Percentiles rank a stretch among this genome's conserved stretches.
Conservation (phyloP, 176 grass and related monocot species). For the Calamus simplicifolius region DNA sequence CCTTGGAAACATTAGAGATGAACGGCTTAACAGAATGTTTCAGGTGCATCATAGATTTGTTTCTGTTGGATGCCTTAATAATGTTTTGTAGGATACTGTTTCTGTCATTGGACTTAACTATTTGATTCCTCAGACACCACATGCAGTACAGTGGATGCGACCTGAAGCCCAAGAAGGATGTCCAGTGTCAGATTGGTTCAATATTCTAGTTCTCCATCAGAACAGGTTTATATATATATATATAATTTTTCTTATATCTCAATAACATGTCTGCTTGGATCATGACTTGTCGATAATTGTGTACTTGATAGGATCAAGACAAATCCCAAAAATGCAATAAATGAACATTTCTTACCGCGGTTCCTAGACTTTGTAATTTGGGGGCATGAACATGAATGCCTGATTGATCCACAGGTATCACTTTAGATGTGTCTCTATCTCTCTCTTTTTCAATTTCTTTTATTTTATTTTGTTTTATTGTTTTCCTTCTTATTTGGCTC, state of each 20-base stretch:
- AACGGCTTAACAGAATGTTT: constrained; percentile 65
- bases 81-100: constrained; percentile 1
- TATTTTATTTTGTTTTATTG: background rate
- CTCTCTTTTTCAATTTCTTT: constrained; percentile 1
- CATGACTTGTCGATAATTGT: no score
- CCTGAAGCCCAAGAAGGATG: constrained; percentile 41
- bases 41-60: constrained; percentile 34
- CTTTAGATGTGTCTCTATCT: background rate
- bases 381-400: constrained; percentile 88
- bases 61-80: constrained; percentile 3
- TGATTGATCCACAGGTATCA: constrained; percentile 66
- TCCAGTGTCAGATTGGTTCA: constrained; percentile 61
- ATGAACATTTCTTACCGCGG: constrained; percentile 48
- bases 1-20: constrained; percentile 66
- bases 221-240: no score
- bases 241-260: no score
- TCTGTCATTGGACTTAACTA: background rate
- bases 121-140: constrained; percentile 51
- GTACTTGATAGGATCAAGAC: constrained; percentile 35
- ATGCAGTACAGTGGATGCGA: constrained; percentile 57
- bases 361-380: constrained; percentile 83
- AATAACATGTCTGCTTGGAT: no score
- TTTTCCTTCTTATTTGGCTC: no score
- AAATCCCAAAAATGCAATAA: constrained; percentile 44
- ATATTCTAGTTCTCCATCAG: constrained; percentile 82